Conservation (phyloP, 768 basidiomycete genomes). For the Steccherinum ochraceum region DNA sequence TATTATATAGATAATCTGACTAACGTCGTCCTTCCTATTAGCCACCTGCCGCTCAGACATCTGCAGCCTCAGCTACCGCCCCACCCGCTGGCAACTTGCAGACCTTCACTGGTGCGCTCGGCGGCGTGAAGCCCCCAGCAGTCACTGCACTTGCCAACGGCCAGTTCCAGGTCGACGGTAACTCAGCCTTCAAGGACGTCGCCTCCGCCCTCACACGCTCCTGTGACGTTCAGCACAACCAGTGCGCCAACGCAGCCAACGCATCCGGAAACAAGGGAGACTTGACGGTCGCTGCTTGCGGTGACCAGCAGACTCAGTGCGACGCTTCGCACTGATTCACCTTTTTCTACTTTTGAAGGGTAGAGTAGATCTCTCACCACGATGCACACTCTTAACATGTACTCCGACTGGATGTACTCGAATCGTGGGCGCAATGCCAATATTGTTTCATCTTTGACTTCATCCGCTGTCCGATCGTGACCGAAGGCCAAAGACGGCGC, state of each 20-base stretch:
- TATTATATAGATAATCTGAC: no score
- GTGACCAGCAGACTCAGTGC: slow-evolving; percentile 38
- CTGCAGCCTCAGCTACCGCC: background rate
- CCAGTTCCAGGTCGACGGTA: slow-evolving; percentile 44
- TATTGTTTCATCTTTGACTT: no score
- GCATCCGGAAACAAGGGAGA: slow-evolving; percentile 39
- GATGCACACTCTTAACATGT: no score
- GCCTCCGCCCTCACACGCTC: slow-evolving; percentile 41
- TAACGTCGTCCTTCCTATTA: no score
- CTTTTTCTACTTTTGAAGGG: background rate
- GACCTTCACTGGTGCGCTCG: slow-evolving; percentile 42
- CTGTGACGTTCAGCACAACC: slow-evolving; percentile 54
- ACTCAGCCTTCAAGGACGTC: slow-evolving; percentile 39
- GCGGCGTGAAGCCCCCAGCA: slow-evolving; percentile 39
- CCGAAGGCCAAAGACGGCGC: no score
- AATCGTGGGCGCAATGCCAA: no score
- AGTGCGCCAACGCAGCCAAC: slow-evolving; percentile 53
- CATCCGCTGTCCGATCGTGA: no score
- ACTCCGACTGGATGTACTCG: no score
- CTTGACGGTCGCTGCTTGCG: slow-evolving; percentile 42
- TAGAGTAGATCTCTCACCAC: background rate
- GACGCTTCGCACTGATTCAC: slow-evolving; percentile 18
- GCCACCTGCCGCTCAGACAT: background rate
- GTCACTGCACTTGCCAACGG: slow-evolving; percentile 35
- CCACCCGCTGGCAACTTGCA: slow-evolving; percentile 36